Evolutionary conservation across 2,329 filamentous ascomycete genomes (phyloP).

Genomic region (Gnomoniopsis smithogilvyi): DNA sequence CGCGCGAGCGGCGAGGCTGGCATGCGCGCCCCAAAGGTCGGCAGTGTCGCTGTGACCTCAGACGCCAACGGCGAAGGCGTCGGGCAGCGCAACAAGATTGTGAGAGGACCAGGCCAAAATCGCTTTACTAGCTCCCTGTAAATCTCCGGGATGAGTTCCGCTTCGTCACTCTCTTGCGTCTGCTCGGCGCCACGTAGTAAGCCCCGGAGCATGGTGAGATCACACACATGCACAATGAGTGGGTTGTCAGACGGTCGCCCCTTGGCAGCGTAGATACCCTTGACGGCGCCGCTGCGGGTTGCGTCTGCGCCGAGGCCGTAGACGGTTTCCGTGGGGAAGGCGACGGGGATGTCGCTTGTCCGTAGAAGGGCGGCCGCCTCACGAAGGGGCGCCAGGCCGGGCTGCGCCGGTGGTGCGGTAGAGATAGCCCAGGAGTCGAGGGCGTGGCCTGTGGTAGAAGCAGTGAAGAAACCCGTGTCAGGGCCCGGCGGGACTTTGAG

Average conservation of each 20-base stretch:
- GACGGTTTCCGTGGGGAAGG: conserved; percentile 96
- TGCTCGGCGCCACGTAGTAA: conserved; percentile 43
- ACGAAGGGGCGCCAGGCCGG: conserved; percentile 43
- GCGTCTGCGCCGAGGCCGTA: conserved; percentile 97
- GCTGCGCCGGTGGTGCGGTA: conserved; percentile 19
- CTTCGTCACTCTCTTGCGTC: conserved; percentile 25
- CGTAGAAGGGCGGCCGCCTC: conserved; percentile 66
- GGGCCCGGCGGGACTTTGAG: conserved; percentile 23
- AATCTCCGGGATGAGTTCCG: conserved; percentile 61
- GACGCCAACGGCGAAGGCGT: conserved; percentile 68
- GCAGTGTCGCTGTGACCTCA: conserved; percentile 85
- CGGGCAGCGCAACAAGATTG: conserved; percentile 80
- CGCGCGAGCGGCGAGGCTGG: conserved; percentile 81
- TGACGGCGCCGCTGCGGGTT: conserved; percentile 77
- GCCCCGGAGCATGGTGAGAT: conserved; percentile 69
- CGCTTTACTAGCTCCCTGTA: conserved; percentile 74
- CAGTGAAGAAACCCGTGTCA: conserved; percentile 11
- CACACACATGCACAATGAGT: conserved; percentile 87
- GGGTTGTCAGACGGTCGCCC: conserved; percentile 91
- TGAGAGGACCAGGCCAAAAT: conserved; percentile 95
- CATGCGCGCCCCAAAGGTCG: conserved; percentile 88
- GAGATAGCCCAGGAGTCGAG: conserved; percentile 43
- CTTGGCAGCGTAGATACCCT: conserved; percentile 91
- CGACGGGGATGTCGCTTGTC: conserved; percentile 71
- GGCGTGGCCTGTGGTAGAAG: not conserved